Conservation (phyloP, 2,329 filamentous ascomycete species). For the Scortechinia acanthostroma region DNA sequence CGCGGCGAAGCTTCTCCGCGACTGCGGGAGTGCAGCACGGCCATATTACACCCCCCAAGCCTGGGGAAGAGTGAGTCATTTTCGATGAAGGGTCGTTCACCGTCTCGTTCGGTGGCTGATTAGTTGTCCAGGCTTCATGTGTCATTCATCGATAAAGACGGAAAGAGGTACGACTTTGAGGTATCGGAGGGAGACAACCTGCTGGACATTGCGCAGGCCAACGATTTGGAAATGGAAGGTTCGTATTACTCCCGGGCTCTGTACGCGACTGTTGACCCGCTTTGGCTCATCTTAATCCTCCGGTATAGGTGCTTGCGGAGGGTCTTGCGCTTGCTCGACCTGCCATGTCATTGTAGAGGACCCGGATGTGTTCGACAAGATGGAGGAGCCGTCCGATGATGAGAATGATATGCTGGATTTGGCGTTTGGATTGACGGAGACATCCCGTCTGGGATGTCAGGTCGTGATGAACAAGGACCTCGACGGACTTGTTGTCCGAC, state of each 20-base stretch:
- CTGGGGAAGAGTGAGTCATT: slow-evolving; percentile 52
- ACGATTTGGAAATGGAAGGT: slow-evolving; percentile 67
- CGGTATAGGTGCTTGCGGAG: not conserved
- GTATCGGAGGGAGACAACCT: slow-evolving; percentile 61
- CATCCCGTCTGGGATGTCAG: slow-evolving; percentile 35
- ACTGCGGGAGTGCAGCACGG: slow-evolving; percentile 39
- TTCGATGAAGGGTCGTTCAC: not conserved
- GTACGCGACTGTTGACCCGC: too few species aligned
- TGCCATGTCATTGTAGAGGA: slow-evolving; percentile 68
- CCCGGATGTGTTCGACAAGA: slow-evolving; percentile 54
- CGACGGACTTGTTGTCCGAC: not conserved
- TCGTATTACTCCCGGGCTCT: too few species aligned
- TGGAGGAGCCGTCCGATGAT: slow-evolving; percentile 53
- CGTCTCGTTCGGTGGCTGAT: too few species aligned
- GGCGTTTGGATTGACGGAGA: slow-evolving; percentile 69
- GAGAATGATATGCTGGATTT: slow-evolving; percentile 71
- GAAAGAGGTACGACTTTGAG: slow-evolving; percentile 43
- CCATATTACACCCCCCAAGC: slow-evolving; percentile 53
- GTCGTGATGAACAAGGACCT: slow-evolving; percentile 1
- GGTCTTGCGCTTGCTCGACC: slow-evolving; percentile 69
- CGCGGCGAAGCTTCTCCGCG: slow-evolving; percentile 32
- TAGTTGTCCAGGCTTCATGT: slow-evolving; percentile 45
- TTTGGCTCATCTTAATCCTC: too few species aligned
- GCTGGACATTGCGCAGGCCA: slow-evolving; percentile 63
- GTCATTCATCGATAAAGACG: slow-evolving; percentile 63